Base-by-base conservation (phyloP, 371 early-diverging fungal genomes). In the Batrachochytrium dendrobatidis region DNA sequence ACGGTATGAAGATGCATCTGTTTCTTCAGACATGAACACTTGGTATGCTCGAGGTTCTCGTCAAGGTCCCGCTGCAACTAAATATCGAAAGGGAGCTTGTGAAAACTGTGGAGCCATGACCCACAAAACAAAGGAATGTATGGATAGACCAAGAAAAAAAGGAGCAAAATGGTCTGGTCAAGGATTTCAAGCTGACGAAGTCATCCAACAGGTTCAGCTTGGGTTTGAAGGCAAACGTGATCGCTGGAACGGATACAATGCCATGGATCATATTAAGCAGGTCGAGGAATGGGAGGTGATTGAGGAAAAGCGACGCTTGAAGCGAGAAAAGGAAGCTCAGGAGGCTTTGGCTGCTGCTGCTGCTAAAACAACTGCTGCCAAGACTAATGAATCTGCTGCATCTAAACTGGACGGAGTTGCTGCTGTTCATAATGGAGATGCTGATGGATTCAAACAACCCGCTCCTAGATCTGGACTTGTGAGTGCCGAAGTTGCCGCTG, bases 231-330 rank as follows among this genome's bases (percentile, higher is more conserved):
- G 88, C 22, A 98, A 98, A 67, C 79, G 97, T 35, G 98, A 98
- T 79, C 85, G 92, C 25, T 96, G 96, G 95, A 95, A 94, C 58
- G 96, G 95, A 8, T 98, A 96, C 69, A 92, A 98, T 70, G 82
- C 96, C 5, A 64, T 71, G 56, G 89, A 94, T 49, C 91, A 95
- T 75, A 66, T 70, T 30, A 66, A 73, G 61, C 43, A 66, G 22
- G 69, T 82, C 51, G 61, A 86, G 59, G 95, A 95, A 60, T 94
- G 93, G 77, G 94, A 95, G 58, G 72, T 86, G 60, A 69, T 95
- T 2, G 96, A 98, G 67, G 89, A 91, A 55, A 89, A 87, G 51
- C 80, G 95, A 65, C 76, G 84, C 59, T 83, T 68, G 53, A 29
- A 72, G n/a, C 64, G 77, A 26, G 77, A 76, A 50, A 59, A 75